Evolutionary conservation across 2,329 filamentous ascomycete species (phyloP), one percentile per base, ranked within the genome.

Genomic region (Plenodomus biglobosus): DNA sequence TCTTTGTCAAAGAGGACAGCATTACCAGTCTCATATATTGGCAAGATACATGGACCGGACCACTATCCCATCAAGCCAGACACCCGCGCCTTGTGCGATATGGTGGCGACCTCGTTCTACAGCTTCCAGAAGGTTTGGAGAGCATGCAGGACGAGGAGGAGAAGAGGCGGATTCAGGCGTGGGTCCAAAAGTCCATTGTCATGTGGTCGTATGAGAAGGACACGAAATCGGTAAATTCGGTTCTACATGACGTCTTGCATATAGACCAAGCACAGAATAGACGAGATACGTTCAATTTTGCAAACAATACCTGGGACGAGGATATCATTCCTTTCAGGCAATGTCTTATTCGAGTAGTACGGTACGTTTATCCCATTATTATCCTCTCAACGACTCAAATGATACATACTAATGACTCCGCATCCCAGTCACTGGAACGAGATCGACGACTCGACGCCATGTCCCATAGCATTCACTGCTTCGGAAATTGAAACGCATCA

Each of bases 1-100:
- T 76, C 19, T 76, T 76, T 49, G 64, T 75, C 21, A 27, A 70
- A n/a, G 51, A 64, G 19, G 56, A 58, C 34, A 56, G 53, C 37
- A 68, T 77, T 32, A 69, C 70, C 7, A 63, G 68, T 42, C 42
- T 77, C 5, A 75, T 78, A 42, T 72, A 77, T 55, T 77, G 74
- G 73, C 70, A 76, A 55, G 64, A 66, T 16, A 56, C 46, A 10
- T 75, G 66, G 55, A 40, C 52, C 13, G 55, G 52, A 10, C 65
- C 62, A 27, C 43, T 67, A 21, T 60, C 62, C 38, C 44, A 63
- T 22, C 58, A 62, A 45, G 60, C 50, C 39, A 50, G 59, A 40
- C 53, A 56, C 48, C 64, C 67, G 19, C 59, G 59, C 22, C 53
- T 70, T 34, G 53, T 69, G 17, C 49, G 65, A 39, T 70, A 67